phyloP scores from a whole-genome alignment of 2,329 filamentous ascomycete species.

The Penicillium freii region DNA sequence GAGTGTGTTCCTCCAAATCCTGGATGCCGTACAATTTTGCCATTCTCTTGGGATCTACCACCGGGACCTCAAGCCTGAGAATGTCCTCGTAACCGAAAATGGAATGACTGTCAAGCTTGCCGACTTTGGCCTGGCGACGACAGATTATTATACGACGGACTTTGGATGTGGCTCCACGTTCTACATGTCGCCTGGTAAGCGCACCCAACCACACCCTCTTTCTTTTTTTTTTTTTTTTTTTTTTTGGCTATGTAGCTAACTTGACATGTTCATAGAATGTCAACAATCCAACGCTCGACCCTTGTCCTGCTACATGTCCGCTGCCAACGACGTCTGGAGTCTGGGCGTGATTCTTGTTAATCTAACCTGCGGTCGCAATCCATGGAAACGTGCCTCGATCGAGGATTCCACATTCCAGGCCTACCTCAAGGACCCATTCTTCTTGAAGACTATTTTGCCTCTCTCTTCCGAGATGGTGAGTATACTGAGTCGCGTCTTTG shows the following conservation, averaged over 20 bases:
- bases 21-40: constrained; percentile 96
- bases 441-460: constrained; percentile 88
- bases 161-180: constrained; percentile 98
- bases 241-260: constrained; percentile 10
- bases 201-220: not conserved
- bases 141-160: constrained; percentile 79
- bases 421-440: constrained; percentile 78
- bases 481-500: constrained; percentile 84
- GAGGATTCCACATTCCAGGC: constrained; percentile 95
- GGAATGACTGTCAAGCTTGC: constrained; percentile 92
- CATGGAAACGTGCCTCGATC: constrained; percentile 93
- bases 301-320: constrained; percentile 78
- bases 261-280: constrained; percentile 67
- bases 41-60: constrained; percentile 94
- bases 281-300: constrained; percentile 71
- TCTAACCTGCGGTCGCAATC: constrained; percentile 94
- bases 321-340: constrained; percentile 96
- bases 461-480: constrained; percentile 84
- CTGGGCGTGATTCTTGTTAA: constrained; percentile 98
- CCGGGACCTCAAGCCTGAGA: constrained; percentile 96
- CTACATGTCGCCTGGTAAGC: constrained; percentile 98
- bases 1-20: constrained; percentile 85
- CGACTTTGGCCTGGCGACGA: constrained; percentile 93
- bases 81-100: constrained; percentile 86
- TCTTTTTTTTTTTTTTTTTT: no score